Percentiles rank a stretch among this genome's conserved stretches.
phyloP scores from a whole-genome alignment of 805 yeast species.

The Naumovozyma castellii region DNA sequence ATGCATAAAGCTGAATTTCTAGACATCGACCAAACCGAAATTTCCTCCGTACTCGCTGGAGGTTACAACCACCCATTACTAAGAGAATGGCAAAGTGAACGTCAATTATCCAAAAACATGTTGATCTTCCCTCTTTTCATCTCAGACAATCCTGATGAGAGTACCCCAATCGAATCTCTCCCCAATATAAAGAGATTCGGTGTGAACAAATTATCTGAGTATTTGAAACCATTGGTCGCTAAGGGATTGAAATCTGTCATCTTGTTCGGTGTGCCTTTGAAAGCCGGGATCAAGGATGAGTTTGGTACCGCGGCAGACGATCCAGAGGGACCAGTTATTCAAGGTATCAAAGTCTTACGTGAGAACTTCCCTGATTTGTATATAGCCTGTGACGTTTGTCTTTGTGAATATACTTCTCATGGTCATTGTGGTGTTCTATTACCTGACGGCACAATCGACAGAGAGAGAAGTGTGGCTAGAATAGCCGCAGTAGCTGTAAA shows the following conservation, averaged over 20 bases:
- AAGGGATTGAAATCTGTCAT: slow-evolving; percentile 84
- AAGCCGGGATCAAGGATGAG: slow-evolving; percentile 66
- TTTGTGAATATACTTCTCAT: slow-evolving; percentile 92
- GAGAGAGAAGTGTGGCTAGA: slow-evolving; percentile 66
- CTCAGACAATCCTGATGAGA: slow-evolving; percentile 74
- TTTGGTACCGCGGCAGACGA: slow-evolving; percentile 89
- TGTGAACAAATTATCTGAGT: slow-evolving; percentile 64
- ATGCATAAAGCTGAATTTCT: slow-evolving; percentile 71
- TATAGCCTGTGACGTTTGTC: slow-evolving; percentile 88
- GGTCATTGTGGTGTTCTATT: slow-evolving; percentile 95
- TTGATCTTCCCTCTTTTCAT: slow-evolving; percentile 88
- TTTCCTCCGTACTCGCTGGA: slow-evolving; percentile 78
- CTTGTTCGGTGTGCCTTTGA: slow-evolving; percentile 83
- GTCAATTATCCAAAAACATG: slow-evolving; percentile 77
- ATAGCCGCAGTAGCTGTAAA: slow-evolving; percentile 91
- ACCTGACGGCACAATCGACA: slow-evolving; percentile 78
- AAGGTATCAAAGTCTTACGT: slow-evolving; percentile 57
- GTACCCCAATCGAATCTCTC: slow-evolving; percentile 58
- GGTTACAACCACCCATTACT: slow-evolving; percentile 88
- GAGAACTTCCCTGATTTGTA: slow-evolving; percentile 69
- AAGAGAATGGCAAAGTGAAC: slow-evolving; percentile 85
- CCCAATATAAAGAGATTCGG: slow-evolving; percentile 90
- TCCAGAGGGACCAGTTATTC: slow-evolving; percentile 90
- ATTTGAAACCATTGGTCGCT: slow-evolving; percentile 54
- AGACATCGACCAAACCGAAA: slow-evolving; percentile 45